These are phyloP conservation scores for Gentiana macrophylla DNA, from an alignment of 257 asterid species.

Conservation along the genomic window DNA sequence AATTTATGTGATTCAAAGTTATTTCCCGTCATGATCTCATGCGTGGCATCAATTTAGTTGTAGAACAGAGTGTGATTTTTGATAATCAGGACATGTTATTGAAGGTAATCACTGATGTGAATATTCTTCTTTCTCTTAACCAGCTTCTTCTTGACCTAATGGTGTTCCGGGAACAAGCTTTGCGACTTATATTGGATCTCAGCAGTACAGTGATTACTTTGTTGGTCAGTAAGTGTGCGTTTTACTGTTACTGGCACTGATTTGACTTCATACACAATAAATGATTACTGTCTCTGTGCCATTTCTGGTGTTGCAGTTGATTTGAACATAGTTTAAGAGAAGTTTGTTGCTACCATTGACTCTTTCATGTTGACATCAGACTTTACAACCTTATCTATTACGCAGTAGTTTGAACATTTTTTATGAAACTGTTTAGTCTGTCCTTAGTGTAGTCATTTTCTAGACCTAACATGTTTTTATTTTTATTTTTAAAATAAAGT, in stretches of 20 bases:
- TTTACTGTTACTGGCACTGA: background rate
- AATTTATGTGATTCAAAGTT: background rate
- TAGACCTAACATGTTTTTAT: no score
- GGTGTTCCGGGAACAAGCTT: slow-evolving; percentile 97
- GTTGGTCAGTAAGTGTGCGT: slow-evolving; percentile 56
- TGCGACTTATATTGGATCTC: slow-evolving; percentile 92
- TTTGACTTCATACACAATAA: background rate
- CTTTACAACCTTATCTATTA: no score
- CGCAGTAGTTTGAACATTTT: no score
- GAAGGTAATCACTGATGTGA: background rate
- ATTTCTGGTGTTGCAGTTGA: background rate
- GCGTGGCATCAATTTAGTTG: background rate
- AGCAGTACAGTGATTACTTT: slow-evolving; percentile 98
- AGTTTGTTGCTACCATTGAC: no score
- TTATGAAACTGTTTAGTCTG: no score
- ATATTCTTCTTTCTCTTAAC: slow-evolving; percentile 21
- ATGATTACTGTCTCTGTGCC: background rate
- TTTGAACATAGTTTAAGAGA: no score
- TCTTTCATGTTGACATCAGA: no score
- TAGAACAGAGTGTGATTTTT: no score
- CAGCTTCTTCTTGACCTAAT: slow-evolving; percentile 97
- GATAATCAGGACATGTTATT: background rate
- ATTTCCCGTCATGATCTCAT: background rate
- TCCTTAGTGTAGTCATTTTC: no score
- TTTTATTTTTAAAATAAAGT: no score